Evolutionary conservation across 2,329 filamentous ascomycete species (phyloP).

Genomic region (Aspergillus fumigatiaffinis): DNA sequence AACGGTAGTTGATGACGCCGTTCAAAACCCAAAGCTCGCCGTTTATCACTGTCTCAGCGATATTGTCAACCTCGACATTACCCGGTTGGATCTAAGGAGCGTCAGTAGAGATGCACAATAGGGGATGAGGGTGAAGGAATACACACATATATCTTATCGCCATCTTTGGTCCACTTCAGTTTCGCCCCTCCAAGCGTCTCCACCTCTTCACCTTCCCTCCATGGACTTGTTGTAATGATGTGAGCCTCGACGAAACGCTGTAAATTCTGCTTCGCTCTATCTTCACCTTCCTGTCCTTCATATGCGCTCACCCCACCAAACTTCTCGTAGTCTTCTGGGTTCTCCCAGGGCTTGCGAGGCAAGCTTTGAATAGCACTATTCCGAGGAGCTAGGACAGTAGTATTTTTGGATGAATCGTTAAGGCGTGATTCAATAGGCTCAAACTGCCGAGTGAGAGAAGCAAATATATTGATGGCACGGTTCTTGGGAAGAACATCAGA

Average conservation of each 20-base stretch:
- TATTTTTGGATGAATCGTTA: constrained; percentile 62
- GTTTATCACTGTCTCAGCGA: constrained; percentile 75
- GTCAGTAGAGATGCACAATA: constrained; percentile 9
- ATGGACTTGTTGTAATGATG: constrained; percentile 70
- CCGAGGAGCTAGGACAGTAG: constrained; percentile 80
- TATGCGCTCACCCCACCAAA: constrained; percentile 67
- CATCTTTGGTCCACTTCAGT: constrained; percentile 75
- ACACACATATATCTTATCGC: constrained; percentile 62
- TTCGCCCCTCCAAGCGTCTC: constrained; percentile 65
- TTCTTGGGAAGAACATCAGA: constrained; percentile 80
- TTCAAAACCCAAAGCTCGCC: constrained; percentile 82
- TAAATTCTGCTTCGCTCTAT: constrained; percentile 73
- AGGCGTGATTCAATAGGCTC: constrained; percentile 65
- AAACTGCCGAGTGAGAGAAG: constrained; percentile 73
- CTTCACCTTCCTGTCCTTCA: constrained; percentile 67
- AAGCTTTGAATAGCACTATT: constrained; percentile 76
- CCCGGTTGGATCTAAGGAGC: constrained; percentile 59
- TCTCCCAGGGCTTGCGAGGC: constrained; percentile 70
- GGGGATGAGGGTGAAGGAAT: background rate
- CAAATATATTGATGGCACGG: constrained; percentile 78
- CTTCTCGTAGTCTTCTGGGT: constrained; percentile 66
- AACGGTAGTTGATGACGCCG: constrained; percentile 54
- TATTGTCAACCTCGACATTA: constrained; percentile 68
- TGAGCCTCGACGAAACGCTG: constrained; percentile 81
- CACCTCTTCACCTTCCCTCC: constrained; percentile 64